Conservation (phyloP, 345 rosid species). For the Rubroshorea leprosula region DNA sequence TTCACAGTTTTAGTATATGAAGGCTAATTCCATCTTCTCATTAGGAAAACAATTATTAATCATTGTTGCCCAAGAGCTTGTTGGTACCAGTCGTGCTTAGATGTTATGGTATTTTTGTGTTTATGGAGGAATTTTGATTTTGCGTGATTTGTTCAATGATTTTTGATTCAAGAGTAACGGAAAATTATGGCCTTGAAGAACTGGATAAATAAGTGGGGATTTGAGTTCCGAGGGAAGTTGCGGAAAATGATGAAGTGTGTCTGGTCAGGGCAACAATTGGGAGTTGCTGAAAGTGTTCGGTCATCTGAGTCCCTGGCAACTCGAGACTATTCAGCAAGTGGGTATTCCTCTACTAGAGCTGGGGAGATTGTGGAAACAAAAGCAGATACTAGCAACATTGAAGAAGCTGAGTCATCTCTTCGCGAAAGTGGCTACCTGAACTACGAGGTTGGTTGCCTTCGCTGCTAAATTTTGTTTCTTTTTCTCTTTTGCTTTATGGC, state of each 20-base stretch:
- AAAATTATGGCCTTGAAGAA: conserved; percentile 38
- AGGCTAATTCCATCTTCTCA: neutral
- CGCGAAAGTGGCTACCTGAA: conserved; percentile 77
- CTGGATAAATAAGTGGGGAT: conserved; percentile 36
- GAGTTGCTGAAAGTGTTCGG: conserved; percentile 40
- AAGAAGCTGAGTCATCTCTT: conserved; percentile 76
- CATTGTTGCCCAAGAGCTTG: neutral
- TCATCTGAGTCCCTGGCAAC: conserved; percentile 80
- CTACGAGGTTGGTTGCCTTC: conserved; percentile 48
- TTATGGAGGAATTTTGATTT: conserved; percentile 15
- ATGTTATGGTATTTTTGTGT: conserved; percentile 9
- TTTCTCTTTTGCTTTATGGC: too few species aligned
- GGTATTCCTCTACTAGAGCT: conserved; percentile 59
- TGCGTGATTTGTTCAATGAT: conserved; percentile 12
- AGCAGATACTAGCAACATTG: conserved; percentile 64
- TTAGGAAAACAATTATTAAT: neutral
- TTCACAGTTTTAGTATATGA: neutral
- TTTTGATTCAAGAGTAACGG: conserved; percentile 25
- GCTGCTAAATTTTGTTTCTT: too few species aligned
- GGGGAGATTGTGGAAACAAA: conserved; percentile 53
- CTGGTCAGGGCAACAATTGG: conserved; percentile 45
- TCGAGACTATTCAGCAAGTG: conserved; percentile 68
- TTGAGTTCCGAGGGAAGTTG: conserved; percentile 29
- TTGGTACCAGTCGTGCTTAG: neutral
- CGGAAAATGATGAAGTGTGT: conserved; percentile 72